Base-by-base conservation (phyloP, 768 basidiomycete species). In the Tricholoma matsutake region DNA sequence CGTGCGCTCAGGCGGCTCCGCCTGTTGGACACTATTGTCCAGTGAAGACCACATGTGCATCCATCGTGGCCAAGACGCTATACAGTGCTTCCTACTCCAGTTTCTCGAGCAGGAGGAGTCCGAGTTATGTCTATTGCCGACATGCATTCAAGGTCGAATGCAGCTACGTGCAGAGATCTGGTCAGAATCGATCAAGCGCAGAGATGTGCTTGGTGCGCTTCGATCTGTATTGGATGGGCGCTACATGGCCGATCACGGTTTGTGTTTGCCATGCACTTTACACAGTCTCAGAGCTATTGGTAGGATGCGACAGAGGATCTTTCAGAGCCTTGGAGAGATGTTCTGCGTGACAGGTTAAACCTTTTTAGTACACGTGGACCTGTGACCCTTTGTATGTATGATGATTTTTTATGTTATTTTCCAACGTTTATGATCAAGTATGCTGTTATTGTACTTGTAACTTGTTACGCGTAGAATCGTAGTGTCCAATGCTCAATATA, bases 31-130 rank as follows among this genome's bases (percentile, higher is more conserved):
- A 2, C 14, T 18, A 0, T 8, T 62, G 29, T 54, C 52, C 37
- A 16, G 2, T 18, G 57, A 62, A 47, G 61, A 62, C 53, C 61
- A 58, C 18, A 54, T 62, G 57, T 62, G 57, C 34, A 32, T 62
- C 6, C 61, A 54, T 35, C 57, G 49, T 10, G 57, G 57, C 11
- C 51, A 37, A 2, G 57, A 57, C 54, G 32, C 43, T 22, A 54
- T 62, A 22, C 57, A 62, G 35, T 29, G 35, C 25, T 11, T 47
- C 6, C 28, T 43, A 10, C 61, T 62, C 35, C 31, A 25, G 34
- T 29, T 25, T 7, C 54, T 62, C 18, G 57, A n/a, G n/a, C n/a
- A 54, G 18, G 34, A n/a, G 3, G 43, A 54, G 6, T 10, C 52
- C 2, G 53, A 49, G 29, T 8, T 54, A 0, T 62, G 61, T 43